These are phyloP conservation scores for Cornus kousa DNA, from an alignment of 148 eudicot genomes.

Conservation along the genomic window DNA sequence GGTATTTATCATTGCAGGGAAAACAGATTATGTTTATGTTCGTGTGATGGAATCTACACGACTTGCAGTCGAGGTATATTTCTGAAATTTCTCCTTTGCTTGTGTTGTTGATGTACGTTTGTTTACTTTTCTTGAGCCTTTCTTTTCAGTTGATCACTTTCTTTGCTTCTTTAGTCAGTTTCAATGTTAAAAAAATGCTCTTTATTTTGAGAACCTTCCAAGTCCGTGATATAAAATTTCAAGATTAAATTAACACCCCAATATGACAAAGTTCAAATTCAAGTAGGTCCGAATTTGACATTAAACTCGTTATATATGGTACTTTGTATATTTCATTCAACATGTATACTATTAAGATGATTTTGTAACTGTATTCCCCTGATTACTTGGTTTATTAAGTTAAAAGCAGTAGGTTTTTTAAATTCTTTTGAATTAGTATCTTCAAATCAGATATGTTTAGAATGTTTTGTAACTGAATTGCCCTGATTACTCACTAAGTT, in stretches of 20 bases:
- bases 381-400: no score
- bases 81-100: not conserved
- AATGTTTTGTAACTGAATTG: no score
- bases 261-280: no score
- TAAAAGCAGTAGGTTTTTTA: no score
- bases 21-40: conserved; percentile 79
- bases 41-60: conserved; percentile 81
- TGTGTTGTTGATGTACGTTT: not conserved
- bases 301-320: no score
- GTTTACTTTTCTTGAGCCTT: not conserved
- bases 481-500: no score
- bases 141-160: not conserved
- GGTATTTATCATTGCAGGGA: conserved; percentile 50
- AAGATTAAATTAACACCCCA: not conserved
- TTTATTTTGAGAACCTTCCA: not conserved
- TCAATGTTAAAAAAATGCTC: not conserved
- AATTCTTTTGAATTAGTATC: no score
- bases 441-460: no score
- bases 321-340: no score
- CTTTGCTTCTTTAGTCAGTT: not conserved
- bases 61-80: conserved; percentile 75
- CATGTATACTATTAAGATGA: no score
- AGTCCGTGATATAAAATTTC: not conserved
- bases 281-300: no score
- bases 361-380: no score